Conservation (phyloP, 768 basidiomycete species). For the Russula sp. region DNA sequence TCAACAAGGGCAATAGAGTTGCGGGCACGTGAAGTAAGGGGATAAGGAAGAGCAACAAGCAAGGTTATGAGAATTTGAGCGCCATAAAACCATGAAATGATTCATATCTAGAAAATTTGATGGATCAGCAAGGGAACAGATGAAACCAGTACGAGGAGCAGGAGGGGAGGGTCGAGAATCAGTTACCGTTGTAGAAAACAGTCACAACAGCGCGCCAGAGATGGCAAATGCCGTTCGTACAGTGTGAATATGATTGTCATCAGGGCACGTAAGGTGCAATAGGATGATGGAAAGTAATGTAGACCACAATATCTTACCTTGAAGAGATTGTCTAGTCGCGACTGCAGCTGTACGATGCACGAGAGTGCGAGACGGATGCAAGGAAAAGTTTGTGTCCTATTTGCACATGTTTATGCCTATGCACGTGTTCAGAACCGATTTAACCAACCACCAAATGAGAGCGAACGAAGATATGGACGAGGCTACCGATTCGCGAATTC, state of each 20-base stretch:
- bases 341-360: background rate
- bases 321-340: background rate
- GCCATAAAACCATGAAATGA: background rate
- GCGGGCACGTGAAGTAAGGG: background rate
- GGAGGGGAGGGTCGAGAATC: constrained; percentile 36
- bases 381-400: background rate
- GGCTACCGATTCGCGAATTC: background rate
- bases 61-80: background rate
- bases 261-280: constrained; percentile 30
- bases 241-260: constrained; percentile 72
- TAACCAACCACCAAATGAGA: too few relatives aligned
- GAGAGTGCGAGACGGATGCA: background rate
- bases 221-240: constrained; percentile 47
- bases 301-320: constrained; percentile 7
- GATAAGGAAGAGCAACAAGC: background rate
- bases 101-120: background rate
- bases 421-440: background rate
- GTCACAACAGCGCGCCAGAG: constrained; percentile 43
- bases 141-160: background rate
- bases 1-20: background rate
- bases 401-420: background rate
- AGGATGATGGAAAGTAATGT: background rate
- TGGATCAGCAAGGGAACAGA: background rate
- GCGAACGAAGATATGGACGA: too few relatives aligned
- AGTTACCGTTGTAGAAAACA: constrained; percentile 83